phyloP scores from a whole-genome alignment of 148 eudicot species.

The Hydrangea macrophylla region DNA sequence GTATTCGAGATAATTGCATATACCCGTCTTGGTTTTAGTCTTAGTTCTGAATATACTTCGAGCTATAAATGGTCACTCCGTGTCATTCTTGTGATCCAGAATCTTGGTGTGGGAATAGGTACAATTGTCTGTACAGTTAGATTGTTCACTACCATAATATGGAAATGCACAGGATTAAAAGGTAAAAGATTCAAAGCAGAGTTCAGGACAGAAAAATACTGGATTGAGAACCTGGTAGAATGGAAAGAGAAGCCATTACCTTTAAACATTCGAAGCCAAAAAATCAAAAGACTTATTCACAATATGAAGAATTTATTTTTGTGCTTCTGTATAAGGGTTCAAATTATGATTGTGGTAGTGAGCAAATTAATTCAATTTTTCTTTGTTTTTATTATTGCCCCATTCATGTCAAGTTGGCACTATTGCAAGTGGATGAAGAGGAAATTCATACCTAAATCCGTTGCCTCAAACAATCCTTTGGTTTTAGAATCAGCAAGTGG shows the following conservation, averaged over 20 bases:
- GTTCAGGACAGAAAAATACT: constrained; percentile 6
- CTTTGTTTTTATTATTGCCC: background rate
- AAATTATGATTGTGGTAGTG: background rate
- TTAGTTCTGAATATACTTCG: too few relatives aligned
- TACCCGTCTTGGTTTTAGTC: too few relatives aligned
- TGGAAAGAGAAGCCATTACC: constrained; percentile 1
- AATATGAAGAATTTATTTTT: background rate
- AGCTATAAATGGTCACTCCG: constrained; percentile 13
- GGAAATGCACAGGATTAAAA: background rate
- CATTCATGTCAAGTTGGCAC: background rate
- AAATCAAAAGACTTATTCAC: background rate
- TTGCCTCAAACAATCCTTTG: too few relatives aligned
- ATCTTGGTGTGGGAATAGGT: background rate
- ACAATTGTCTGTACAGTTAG: background rate
- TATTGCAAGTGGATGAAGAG: background rate
- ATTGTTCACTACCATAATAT: background rate
- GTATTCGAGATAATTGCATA: too few relatives aligned
- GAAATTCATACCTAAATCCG: background rate
- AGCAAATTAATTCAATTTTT: constrained; percentile 8
- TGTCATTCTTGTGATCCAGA: background rate
- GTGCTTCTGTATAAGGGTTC: background rate
- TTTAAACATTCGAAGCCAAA: background rate
- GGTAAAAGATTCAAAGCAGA: background rate
- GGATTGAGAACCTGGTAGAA: background rate
- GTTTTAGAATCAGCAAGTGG: too few relatives aligned